Evolutionary conservation across 305 asterid species (phyloP), one percentile per base, ranked within the genome.

Genomic region (Rubia tinctorum): DNA sequence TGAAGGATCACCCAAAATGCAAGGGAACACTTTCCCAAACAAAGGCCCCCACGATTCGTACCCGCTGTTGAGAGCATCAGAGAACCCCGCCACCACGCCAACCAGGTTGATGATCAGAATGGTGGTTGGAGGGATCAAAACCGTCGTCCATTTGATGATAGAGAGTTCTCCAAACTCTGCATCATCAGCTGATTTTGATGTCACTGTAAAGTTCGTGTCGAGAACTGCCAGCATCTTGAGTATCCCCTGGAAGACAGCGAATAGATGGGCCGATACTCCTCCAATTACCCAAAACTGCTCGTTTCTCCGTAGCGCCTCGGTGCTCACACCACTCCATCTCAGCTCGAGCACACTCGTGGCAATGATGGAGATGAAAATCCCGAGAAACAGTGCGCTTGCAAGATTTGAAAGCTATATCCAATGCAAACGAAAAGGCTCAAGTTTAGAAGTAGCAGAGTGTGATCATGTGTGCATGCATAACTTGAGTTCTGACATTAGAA

Each of bases 231-330:
- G 86, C 98, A 90, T 89, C 78, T 95, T 95, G 67, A 95, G 85
- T 85, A 95, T 79, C 23, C 99, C 99, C 80, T 95, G 99, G 86
- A 95, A 95, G 20, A 95, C 97, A 2, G 99, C 98, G 64, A 95
- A 95, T 30, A 95, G 95, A 70, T 94, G 96, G 4, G 97, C 97
- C 18, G 98, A 93, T 27, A 93, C 97, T 44, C 98, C 97, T 18
- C 98, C 97, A 42, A 91, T 90, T 8, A 94, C 99, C 99, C 99
- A 94, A 58, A 94, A 94, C 86, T 94, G 98, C 89, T 92, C 99
- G 76, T 92, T 94, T 30, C 97, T 86, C 99, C 98, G 92, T 76
- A 89, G 73, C 2, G 92, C 99, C 81, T 95, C 98, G 59, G 92
- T 87, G 88, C 98, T 86, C 37, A 95, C 95, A 3, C 98, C 96